Evolutionary conservation across 1,139 yeast genomes (phyloP), one percentile per base, ranked within the genome.

Genomic region (Blastobotrys indianensis): DNA sequence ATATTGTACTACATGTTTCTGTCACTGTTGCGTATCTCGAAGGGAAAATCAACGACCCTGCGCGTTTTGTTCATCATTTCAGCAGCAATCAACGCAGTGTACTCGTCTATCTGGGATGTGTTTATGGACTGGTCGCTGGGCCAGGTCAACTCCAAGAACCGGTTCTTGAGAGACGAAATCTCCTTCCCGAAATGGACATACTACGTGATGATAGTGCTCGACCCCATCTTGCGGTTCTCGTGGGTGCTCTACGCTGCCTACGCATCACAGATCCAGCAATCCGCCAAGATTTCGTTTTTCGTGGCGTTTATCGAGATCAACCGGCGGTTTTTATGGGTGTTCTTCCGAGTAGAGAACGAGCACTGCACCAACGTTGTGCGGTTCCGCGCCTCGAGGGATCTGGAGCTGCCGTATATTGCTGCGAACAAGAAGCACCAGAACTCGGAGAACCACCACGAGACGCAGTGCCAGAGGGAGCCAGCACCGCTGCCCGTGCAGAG

Each of bases 61-160:
- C 71, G 82, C 49, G 76, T 77, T 0, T 71, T 76, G 1, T 85
- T 87, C 58, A 85, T 92, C 28, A 65, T 79, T 1, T 76, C 88
- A 68, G 97, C 95, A 0, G 62, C 76, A 1, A 54, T 85, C 37
- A 90, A 92, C 62, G 80, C 97, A 0, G 48, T 82, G 0, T 78
- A 76, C 59, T 74, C 88, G 28, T 66, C 85, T 0, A 56, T 81
- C 10, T 92, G 98, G 98, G 98, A 92, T 66, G 67, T 94, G 9
- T 70, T 87, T 32, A 87, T 92, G 95, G 98, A 92, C 70, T 94
- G 95, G 90, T 88, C 97, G 1, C 70, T 92, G 55, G 69, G 85
- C 49, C 96, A 88, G 62, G 95, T 86, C 60, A 75, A 74, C 8
- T 76, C 88, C 5, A 73, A 75, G 54, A 69, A 84, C 59, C 68